These are phyloP conservation scores for Actinomortierella wolfii DNA, from an alignment of 371 early-diverging fungal species.

Conservation along the genomic window DNA sequence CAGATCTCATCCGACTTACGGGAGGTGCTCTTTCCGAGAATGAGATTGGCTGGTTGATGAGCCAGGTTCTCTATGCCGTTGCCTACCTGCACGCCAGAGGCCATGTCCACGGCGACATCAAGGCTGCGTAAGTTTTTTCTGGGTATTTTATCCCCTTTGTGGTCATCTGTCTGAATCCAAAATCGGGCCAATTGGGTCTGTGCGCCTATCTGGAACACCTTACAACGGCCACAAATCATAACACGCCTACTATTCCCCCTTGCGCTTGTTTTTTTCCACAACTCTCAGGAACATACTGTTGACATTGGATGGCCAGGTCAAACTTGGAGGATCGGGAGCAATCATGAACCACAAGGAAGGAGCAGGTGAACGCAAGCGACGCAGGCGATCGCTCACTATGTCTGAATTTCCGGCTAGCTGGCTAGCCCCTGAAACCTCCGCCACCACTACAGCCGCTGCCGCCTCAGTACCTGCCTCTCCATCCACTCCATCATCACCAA, in stretches of 20 bases:
- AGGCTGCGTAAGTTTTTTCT: constrained; percentile 64
- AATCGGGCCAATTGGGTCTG: no score
- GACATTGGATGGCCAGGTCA: constrained; percentile 66
- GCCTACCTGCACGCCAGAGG: constrained; percentile 70
- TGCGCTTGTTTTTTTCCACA: background rate
- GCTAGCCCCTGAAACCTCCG: constrained; percentile 47
- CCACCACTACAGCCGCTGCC: no score
- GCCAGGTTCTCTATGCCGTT: constrained; percentile 64
- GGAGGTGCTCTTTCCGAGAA: constrained; percentile 56
- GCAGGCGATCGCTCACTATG: constrained; percentile 35
- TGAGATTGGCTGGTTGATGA: constrained; percentile 61
- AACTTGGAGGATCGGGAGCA: constrained; percentile 78
- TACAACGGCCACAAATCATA: no score
- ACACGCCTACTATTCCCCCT: no score
- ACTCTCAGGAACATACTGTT: constrained; percentile 67
- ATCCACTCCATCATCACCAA: constrained; percentile 9
- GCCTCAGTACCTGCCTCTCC: no score
- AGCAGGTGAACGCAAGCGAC: constrained; percentile 58
- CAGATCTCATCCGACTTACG: constrained; percentile 55
- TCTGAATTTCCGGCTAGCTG: constrained; percentile 41
- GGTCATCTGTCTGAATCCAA: no score
- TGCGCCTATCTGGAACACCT: no score
- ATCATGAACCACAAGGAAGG: constrained; percentile 58
- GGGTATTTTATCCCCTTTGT: no score
- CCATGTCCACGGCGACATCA: constrained; percentile 85